Percentiles rank a stretch among this genome's conserved stretches.
These are phyloP conservation scores for Catunica adiposa DNA, from an alignment of 2,329 filamentous ascomycete species.

Conservation along the genomic window DNA sequence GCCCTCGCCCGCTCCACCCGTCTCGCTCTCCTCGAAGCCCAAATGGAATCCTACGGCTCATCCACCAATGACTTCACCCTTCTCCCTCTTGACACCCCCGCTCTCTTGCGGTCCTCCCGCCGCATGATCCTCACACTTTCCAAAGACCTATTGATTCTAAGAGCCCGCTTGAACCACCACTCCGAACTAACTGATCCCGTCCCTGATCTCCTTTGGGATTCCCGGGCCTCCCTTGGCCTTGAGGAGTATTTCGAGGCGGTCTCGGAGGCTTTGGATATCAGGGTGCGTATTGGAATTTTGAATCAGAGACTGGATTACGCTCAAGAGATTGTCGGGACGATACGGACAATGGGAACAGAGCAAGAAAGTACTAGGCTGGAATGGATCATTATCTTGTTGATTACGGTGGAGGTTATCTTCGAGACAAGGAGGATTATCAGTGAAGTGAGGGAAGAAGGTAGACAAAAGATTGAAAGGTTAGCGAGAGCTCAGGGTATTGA, in stretches of 20 bases:
- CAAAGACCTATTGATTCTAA: constrained; percentile 73
- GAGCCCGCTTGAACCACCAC: constrained; percentile 90
- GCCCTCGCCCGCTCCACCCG: constrained; percentile 87
- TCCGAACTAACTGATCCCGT: constrained; percentile 89
- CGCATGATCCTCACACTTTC: constrained; percentile 83
- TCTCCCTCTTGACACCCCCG: constrained; percentile 48
- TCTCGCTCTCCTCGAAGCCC: constrained; percentile 74
- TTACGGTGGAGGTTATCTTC: constrained; percentile 81
- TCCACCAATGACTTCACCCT: constrained; percentile 70
- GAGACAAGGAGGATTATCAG: constrained; percentile 60
- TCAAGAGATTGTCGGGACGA: constrained; percentile 78
- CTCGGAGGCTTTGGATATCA: constrained; percentile 76
- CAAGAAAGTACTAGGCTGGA: constrained; percentile 77
- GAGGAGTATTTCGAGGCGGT: constrained; percentile 94
- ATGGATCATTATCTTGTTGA: constrained; percentile 90
- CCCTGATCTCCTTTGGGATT: constrained; percentile 95
- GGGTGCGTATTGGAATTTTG: constrained; percentile 72
- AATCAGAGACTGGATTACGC: constrained; percentile 99
- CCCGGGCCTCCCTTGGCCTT: constrained; percentile 68
- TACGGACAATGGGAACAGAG: constrained; percentile 78
- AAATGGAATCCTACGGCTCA: constrained; percentile 70
- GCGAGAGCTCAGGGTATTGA: constrained; percentile 12
- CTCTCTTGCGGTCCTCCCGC: constrained; percentile 31
- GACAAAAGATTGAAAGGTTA: constrained; percentile 15
- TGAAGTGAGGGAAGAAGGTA: constrained; percentile 33